Base-by-base conservation (phyloP, 2,329 filamentous ascomycete genomes). In the Herpomyces periplanetae region DNA sequence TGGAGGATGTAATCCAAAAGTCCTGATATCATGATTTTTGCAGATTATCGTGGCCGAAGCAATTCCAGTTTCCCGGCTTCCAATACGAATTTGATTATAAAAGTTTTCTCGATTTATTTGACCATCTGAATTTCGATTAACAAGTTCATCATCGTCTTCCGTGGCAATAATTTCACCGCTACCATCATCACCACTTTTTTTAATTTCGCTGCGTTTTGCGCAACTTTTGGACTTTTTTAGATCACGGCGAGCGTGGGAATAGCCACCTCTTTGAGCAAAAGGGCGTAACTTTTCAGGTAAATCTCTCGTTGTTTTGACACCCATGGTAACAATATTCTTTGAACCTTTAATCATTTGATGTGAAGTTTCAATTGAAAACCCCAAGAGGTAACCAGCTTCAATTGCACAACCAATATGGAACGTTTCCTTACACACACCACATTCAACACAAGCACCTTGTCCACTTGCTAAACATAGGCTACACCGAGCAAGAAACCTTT, bases 391-490 rank as follows among this genome's bases (percentile, higher is more conserved):
- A 5, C 63, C 65, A 18, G 58, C 54, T 31, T 71, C 62, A 29
- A 69, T 61, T 9, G 80, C 80, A 40, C 80, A 96, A 29, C 69
- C 69, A 19, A 87, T 61, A 33, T 96, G 80, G 27, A 85, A 65
- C 33, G 40, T 39, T 20, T 43, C 33, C 28, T 38, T 41, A 32
- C 68, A 84, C 18, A 63, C 55, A 30, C 68, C 54, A 34, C 80
- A 96, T 20, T 53, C 46, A 6, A 87, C 52, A 35, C 71, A 87
- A 8, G 75, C 69, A n/a, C 75, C 54, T 16, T 48, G 41, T n/a
- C n/a, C n/a, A 3, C 46, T 51, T 19, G 51, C 48, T 36, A 68
- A 71, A 46, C 80, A 96, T 8, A 68, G 45, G 35, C 69, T 68
- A 47, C 80, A 96, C 4, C 49, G 42, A 27, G 71, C 61, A 15